Base-by-base conservation (phyloP, 1,139 yeast species). In the Candida tetrigidarum region DNA sequence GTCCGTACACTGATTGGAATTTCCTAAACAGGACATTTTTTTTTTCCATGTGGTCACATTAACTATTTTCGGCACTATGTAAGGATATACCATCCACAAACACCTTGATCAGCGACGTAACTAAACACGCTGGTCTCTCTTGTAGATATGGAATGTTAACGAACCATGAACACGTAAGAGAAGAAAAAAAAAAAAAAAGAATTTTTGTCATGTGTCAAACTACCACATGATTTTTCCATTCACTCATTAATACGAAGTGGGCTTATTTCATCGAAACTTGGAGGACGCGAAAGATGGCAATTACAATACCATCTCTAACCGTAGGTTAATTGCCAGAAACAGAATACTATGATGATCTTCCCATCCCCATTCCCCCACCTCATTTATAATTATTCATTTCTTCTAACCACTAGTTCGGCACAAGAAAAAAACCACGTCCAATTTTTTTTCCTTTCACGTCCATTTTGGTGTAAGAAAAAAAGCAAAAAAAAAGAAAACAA, bases 191-290 rank as follows among this genome's bases (percentile, higher is more conserved):
- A 28, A 19, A 18, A 32, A 32, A 3, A n/a, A n/a, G n/a, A n/a
- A n/a, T n/a, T n/a, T n/a, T n/a, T 32, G 25, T 32, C 36, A 32
- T 32, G 36, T 19, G 36, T 19, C 36, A 32, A 32, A 19, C 23
- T 6, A 19, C 25, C 36, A 32, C 32, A 32, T 19, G 26, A 32
- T 9, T 7, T 11, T 19, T 19, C n/a, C 12, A 20, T 29, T 29
- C 20, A 4, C 9, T 19, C 11, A n/a, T n/a, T n/a, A n/a, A n/a
- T 16, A 15, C 33, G n/a, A 15, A 5, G 18, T 16, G 18, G 32
- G 33, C 33, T 29, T 32, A 18, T 19, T 32, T 22, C 25, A 2
- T 22, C 25, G 25, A 7, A 22, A 7, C 25, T 7, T 22, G 25
- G 6, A 22, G 2, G 25, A 10, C 25, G 6, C 9, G 9, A 10